Evolutionary conservation across 2,329 filamentous ascomycete genomes (phyloP), one percentile per base, ranked within the genome.

Genomic region (Chrysosporium keratinophilum): DNA sequence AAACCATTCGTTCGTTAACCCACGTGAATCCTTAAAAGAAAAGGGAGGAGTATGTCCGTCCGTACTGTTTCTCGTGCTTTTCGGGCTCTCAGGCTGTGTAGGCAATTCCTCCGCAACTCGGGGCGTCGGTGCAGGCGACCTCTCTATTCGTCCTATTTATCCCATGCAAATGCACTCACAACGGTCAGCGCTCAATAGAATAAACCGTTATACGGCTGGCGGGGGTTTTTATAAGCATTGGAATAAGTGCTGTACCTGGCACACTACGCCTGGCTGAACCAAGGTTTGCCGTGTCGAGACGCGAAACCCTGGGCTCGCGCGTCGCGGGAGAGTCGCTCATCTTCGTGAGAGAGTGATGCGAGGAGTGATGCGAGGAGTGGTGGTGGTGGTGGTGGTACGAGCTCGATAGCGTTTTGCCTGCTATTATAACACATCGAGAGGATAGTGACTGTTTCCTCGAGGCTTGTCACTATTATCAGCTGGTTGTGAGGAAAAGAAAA

Each of bases 31-130:
- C 15, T 11, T 14, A 31, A 19, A 12, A 37, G 52, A 17, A 20
- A 19, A 35, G 14, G 35, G 2, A 45, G 37, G 11, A 17, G 9
- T 12, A 3, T 46, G 11, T 31, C 17, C 51, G 11, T 31, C 17
- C 51, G 33, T 39, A 52, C 50, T 45, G 41, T n/a, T 39, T 52
- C 41, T 35, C 19, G 41, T 28, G 31, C 11, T 10, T 7, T 39
- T 15, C 11, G 50, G 41, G 31, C 37, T 28, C 4, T 31, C 39
- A 17, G 7, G 45, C 4, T 17, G 23, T 1, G 56, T 53, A 12
- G 52, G 42, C 12, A 55, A 23, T 37, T 57, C 56, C 37, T 57
- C 56, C 15, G 56, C 56, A 44, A 57, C 50, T 15, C 45, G 53
- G 2, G 56, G 31, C 7, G 53, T 47, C 14, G 43, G n/a, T 10